phyloP scores from a whole-genome alignment of 805 yeast genomes.

The Cyberlindnera amylophila region DNA sequence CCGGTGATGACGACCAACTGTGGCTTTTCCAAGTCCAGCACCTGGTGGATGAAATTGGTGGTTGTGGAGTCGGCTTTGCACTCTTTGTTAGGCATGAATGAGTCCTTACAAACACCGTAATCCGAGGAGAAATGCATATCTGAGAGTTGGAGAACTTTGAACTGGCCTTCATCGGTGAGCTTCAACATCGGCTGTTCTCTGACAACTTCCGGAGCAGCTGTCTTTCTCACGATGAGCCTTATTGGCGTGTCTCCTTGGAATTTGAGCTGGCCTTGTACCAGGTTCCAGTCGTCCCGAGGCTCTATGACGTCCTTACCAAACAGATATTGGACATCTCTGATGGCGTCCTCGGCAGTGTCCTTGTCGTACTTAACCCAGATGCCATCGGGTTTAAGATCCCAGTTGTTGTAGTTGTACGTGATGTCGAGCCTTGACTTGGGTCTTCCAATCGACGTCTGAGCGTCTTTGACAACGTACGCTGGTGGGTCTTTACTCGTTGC shows the following conservation, averaged over 20 bases:
- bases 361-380: conserved; percentile 54
- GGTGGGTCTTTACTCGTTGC: conserved; percentile 33
- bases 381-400: conserved; percentile 47
- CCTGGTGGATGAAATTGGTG: conserved; percentile 44
- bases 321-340: conserved; percentile 47
- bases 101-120: conserved; percentile 49
- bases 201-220: background rate
- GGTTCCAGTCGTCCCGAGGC: conserved; percentile 55
- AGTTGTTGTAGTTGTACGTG: conserved; percentile 26
- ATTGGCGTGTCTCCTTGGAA: conserved; percentile 2
- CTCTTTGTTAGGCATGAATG: conserved; percentile 15
- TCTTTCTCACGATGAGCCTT: conserved; percentile 6
- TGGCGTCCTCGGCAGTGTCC: conserved; percentile 30
- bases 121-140: conserved; percentile 65
- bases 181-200: conserved; percentile 22
- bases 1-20: conserved; percentile 65
- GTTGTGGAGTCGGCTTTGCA: conserved; percentile 57
- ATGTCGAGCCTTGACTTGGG: conserved; percentile 26
- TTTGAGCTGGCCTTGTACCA: conserved; percentile 22
- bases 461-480: conserved; percentile 33
- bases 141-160: conserved; percentile 62
- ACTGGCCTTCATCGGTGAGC: conserved; percentile 33
- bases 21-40: conserved; percentile 53
- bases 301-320: conserved; percentile 56
- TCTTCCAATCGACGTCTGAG: conserved; percentile 28